Conservation (phyloP, 2,329 filamentous ascomycete genomes). For the Ascochyta pisi region DNA sequence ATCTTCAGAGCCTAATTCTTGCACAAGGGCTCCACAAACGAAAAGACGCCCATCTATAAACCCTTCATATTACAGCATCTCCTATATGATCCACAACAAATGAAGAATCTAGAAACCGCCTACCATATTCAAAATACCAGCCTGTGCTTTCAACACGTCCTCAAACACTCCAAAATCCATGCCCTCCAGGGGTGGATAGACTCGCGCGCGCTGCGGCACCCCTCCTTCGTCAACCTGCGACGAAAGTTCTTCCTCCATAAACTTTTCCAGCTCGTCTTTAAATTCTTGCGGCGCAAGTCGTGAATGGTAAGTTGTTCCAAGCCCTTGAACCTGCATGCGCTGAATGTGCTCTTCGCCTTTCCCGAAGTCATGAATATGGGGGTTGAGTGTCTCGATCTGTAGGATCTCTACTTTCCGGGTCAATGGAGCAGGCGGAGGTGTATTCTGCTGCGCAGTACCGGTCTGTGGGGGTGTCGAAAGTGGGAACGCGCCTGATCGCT, state of each 20-base stretch:
- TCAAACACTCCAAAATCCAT: no score
- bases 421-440: not conserved
- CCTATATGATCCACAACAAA: fast-evolving
- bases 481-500: constrained; percentile 4
- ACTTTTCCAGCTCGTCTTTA: not conserved
- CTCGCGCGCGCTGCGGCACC: not conserved
- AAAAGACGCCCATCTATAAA: no score
- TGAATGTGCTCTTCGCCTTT: constrained; percentile 21
- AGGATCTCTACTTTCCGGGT: constrained; percentile 9
- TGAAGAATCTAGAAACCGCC: no score
- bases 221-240: not conserved
- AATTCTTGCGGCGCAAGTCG: not conserved
- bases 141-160: no score
- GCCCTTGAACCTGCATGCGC: constrained; percentile 21
- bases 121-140: no score
- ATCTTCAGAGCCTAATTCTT: no score
- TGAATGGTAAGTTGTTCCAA: constrained; percentile 25
- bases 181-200: no score
- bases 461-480: not conserved
- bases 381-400: constrained; percentile 23
- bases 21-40: no score
- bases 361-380: constrained; percentile 22
- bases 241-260: not conserved
- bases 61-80: no score
- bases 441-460: no score